Base-by-base conservation (phyloP, 768 basidiomycete species). In the Podaxis carcinomalis region DNA sequence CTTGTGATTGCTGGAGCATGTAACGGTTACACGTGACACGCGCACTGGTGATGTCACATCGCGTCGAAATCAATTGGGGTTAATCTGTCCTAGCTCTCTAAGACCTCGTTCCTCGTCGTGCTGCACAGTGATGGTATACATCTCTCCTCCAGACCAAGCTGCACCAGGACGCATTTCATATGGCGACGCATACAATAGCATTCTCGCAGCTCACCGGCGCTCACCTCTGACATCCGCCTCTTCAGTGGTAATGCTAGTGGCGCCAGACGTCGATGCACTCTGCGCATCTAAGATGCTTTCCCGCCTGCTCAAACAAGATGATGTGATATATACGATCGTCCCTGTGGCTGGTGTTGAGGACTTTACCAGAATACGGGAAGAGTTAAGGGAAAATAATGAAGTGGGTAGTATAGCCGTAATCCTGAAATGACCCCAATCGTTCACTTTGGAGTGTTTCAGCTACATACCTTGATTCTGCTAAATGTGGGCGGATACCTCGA, bases 401-500 rank as follows among this genome's bases (percentile, higher is more conserved):
- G 92, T 93, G 66, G 62, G 57, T 56, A 46, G 27, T 44, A 23
- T 27, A 49, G 28, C 40, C 27, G 36, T 35, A 28, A 37, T 40
- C 19, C 49, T 54, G 11, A 58, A 52, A 50, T 44, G 27, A 23
- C 2, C 23, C 36, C 39, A 32, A 61, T 46, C 19, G 50, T 42
- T 51, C 35, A 57, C 55, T 54, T 53, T 10, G 28, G 46, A 27
- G 21, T 61, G 27, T 27, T 39, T 4, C 62, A 95, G 92, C 78
- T 96, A 25, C 92, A 92, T 68, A 94, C 94, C 3, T 81, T 99
- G 53, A 86, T 99, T 52, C 81, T 99, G 47, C 74, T 99, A 52
- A 96, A 96, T 66, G 91, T 99, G 78, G 97, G 97, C 42, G 87
- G 89, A 1, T 84, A 95, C 50, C 82, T 92, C 36, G 94, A 97